Conservation (phyloP, 129 eudicot genomes). For the Chrysanthemum seticuspe region DNA sequence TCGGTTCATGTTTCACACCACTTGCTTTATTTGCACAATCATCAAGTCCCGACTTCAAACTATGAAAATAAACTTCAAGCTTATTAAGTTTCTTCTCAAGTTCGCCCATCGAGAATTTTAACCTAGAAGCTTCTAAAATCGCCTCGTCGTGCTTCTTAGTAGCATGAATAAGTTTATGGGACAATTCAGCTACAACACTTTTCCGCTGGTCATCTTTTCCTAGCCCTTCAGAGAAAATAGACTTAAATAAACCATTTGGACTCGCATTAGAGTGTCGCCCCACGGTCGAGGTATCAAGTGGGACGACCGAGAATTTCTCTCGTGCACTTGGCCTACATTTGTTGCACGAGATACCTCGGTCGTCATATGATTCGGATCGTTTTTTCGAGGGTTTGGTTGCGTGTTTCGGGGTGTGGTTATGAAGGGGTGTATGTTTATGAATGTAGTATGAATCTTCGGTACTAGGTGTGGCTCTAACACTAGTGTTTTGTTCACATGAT, state of each 20-base stretch:
- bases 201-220: slow-evolving; percentile 77
- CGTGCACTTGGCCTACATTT: slow-evolving; percentile 81
- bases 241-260: slow-evolving; percentile 72
- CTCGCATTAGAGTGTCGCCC: slow-evolving; percentile 51
- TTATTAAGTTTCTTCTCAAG: slow-evolving; percentile 88
- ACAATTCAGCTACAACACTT: slow-evolving; percentile 67
- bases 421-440: slow-evolving; percentile 67
- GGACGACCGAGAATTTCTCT: slow-evolving; percentile 78
- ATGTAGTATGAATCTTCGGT: slow-evolving; percentile 29
- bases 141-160: slow-evolving; percentile 76
- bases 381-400: slow-evolving; percentile 30
- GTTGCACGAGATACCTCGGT: slow-evolving; percentile 66
- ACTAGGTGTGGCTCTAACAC: slow-evolving; percentile 30
- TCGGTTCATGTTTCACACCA: slow-evolving; percentile 27
- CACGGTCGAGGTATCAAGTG: slow-evolving; percentile 42
- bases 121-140: slow-evolving; percentile 64
- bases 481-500: slow-evolving; percentile 45
- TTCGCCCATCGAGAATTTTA: slow-evolving; percentile 73
- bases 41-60: slow-evolving; percentile 76
- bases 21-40: slow-evolving; percentile 39
- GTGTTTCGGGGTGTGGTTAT: slow-evolving; percentile 29
- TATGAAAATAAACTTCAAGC: slow-evolving; percentile 75
- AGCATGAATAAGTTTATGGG: slow-evolving; percentile 76
- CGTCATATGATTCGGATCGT: slow-evolving; percentile 37
- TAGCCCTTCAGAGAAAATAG: slow-evolving; percentile 43